phyloP scores from a whole-genome alignment of 345 rosid genomes.

The Populus pruinosa region DNA sequence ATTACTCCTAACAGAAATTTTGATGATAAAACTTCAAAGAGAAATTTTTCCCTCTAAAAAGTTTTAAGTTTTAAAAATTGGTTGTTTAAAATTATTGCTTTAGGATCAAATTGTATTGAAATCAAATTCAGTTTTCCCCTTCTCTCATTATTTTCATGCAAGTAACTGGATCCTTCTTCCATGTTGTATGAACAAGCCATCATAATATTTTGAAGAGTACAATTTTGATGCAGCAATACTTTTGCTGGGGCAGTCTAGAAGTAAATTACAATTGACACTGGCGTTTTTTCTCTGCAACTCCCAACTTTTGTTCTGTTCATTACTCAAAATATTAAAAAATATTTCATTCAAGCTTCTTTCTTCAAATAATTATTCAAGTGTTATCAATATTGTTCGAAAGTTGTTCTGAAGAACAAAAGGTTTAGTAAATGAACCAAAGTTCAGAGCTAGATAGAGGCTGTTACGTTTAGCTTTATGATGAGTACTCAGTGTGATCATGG shows the following conservation, averaged over 20 bases:
- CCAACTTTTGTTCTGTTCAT: not conserved
- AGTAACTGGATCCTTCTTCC: not conserved
- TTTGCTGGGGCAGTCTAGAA: not conserved
- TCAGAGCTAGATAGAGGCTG: not conserved
- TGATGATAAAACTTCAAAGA: no score
- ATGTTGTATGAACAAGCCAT: not conserved
- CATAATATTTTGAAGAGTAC: not conserved
- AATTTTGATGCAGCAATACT: no score
- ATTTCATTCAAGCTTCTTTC: not conserved
- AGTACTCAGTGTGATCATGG: not conserved
- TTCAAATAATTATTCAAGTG: not conserved
- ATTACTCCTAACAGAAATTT: no score
- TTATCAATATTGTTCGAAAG: not conserved
- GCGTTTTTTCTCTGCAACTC: not conserved
- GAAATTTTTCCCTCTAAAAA: no score
- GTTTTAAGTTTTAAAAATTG: no score
- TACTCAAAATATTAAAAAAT: not conserved
- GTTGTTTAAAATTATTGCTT: not conserved
- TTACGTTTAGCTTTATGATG: not conserved
- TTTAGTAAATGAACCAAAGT: not conserved
- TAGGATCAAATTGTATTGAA: not conserved
- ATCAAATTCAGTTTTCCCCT: not conserved
- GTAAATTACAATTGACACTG: not conserved
- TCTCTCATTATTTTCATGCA: no score
- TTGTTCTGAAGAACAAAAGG: no score